Evolutionary conservation across 2,329 filamentous ascomycete species (phyloP).

Genomic region (Cercospora sojina): DNA sequence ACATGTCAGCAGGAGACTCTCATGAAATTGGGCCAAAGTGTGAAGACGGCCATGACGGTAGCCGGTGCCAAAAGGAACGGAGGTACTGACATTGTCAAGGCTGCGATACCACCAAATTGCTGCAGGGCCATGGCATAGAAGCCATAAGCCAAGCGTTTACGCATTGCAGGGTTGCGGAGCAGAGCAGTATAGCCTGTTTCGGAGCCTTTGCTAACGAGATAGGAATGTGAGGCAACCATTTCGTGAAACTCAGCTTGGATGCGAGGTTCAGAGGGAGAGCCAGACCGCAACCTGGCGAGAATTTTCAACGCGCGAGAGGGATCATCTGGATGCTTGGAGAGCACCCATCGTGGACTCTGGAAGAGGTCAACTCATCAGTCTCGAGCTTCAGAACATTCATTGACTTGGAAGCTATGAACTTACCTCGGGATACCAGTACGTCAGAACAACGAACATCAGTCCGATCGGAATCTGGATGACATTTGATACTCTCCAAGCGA

Average conservation of each 20-base stretch:
- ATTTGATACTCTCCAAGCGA: conserved; percentile 47
- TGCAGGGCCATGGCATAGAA: background rate
- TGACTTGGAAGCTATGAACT: background rate
- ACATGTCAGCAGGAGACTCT: background rate
- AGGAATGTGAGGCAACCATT: background rate
- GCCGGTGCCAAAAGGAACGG: background rate
- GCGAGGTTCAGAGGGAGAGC: background rate
- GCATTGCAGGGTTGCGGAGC: background rate
- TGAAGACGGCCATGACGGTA: background rate
- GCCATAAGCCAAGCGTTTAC: background rate
- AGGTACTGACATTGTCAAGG: background rate
- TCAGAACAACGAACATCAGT: background rate
- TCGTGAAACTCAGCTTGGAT: background rate
- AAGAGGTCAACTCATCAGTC: background rate
- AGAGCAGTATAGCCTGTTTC: background rate
- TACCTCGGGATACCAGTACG: background rate
- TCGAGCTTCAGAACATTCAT: background rate
- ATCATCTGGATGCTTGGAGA: background rate
- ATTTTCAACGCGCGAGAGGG: background rate
- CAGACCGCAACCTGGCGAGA: background rate
- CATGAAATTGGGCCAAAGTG: background rate
- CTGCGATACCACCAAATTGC: background rate
- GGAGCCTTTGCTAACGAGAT: background rate
- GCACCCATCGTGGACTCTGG: background rate
- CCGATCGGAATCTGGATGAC: conserved; percentile 16